These are phyloP conservation scores for Irpex rosettiformis DNA, from an alignment of 1,284 basidiomycete genomes.

Conservation along the genomic window DNA sequence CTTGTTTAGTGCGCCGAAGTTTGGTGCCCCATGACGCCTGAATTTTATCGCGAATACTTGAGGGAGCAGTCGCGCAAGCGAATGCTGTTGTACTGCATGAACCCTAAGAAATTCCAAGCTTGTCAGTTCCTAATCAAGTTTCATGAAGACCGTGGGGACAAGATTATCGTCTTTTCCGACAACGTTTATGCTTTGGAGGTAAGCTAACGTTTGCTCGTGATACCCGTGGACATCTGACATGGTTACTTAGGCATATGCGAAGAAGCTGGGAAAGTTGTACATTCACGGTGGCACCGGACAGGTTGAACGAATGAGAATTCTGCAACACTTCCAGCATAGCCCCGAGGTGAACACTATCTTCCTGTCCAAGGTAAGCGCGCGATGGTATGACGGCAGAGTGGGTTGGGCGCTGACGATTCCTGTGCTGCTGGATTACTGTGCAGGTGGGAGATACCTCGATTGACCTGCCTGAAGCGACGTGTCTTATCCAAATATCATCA, in stretches of 20 bases:
- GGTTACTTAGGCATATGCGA: slow-evolving; percentile 81
- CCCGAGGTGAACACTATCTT: slow-evolving; percentile 98
- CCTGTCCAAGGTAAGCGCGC: slow-evolving; percentile 79
- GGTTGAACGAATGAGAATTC: slow-evolving; percentile 91
- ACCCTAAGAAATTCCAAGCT: slow-evolving; percentile 98
- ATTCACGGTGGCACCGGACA: slow-evolving; percentile 98
- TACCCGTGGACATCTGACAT: background rate
- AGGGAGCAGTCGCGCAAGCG: slow-evolving; percentile 90
- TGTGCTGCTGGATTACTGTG: background rate
- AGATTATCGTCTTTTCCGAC: slow-evolving; percentile 99
- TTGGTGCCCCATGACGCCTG: slow-evolving; percentile 99
- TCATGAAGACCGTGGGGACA: slow-evolving; percentile 97
- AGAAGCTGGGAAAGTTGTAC: slow-evolving; percentile 90
- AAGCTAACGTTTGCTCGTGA: slow-evolving; percentile 22
- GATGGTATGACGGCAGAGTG: background rate
- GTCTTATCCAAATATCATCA: slow-evolving; percentile 99
- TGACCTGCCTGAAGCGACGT: slow-evolving; percentile 98
- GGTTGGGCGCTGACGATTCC: background rate
- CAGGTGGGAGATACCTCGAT: slow-evolving; percentile 99
- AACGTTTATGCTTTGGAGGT: slow-evolving; percentile 98
- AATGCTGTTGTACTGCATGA: slow-evolving; percentile 99
- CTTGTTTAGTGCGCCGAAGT: slow-evolving; percentile 88
- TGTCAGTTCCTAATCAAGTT: slow-evolving; percentile 99
- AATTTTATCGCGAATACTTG: slow-evolving; percentile 98
- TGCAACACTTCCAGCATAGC: slow-evolving; percentile 96